phyloP scores from a whole-genome alignment of 495 filamentous ascomycete genomes.

The Penicillium odoratum region DNA sequence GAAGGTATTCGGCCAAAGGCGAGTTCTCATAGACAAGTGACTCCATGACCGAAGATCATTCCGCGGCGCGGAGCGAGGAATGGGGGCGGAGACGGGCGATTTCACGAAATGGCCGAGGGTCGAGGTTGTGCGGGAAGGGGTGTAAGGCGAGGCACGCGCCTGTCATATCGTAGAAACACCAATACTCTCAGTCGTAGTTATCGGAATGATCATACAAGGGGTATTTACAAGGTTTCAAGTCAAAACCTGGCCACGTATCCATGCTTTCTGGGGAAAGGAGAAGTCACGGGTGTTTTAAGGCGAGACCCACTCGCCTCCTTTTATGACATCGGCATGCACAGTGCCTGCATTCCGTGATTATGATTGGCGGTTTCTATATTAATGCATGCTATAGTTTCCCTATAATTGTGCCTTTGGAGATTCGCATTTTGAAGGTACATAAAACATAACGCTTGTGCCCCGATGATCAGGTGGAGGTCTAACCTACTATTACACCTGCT shows the following conservation, averaged over 20 bases:
- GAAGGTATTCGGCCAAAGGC: constrained; percentile 88
- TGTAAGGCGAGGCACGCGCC: constrained; percentile 17
- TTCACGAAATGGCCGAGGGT: constrained; percentile 5
- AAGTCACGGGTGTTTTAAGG: constrained; percentile 32
- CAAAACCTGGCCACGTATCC: constrained; percentile 22
- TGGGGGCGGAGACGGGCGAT: constrained; percentile 17
- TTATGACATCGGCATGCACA: constrained; percentile 16
- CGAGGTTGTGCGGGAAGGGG: constrained; percentile 5
- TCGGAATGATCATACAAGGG: constrained; percentile 3
- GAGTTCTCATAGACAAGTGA: constrained; percentile 86
- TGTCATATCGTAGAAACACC: constrained; percentile 22
- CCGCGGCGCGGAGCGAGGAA: constrained; percentile 26
- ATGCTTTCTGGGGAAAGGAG: constrained; percentile 32
- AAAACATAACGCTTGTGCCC: no score
- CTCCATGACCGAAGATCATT: constrained; percentile 69
- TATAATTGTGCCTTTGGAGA: not conserved
- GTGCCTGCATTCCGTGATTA: not conserved
- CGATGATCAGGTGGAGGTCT: no score
- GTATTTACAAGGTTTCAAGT: constrained; percentile 3
- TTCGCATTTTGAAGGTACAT: no score
- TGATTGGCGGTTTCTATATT: not conserved
- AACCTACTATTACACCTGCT: no score
- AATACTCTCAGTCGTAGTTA: constrained; percentile 9
- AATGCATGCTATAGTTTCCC: not conserved
- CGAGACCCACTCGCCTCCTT: constrained; percentile 29